Evolutionary conservation across 2,329 filamentous ascomycete species (phyloP), one percentile per base, ranked within the genome.

Genomic region (Diaporthe citri): DNA sequence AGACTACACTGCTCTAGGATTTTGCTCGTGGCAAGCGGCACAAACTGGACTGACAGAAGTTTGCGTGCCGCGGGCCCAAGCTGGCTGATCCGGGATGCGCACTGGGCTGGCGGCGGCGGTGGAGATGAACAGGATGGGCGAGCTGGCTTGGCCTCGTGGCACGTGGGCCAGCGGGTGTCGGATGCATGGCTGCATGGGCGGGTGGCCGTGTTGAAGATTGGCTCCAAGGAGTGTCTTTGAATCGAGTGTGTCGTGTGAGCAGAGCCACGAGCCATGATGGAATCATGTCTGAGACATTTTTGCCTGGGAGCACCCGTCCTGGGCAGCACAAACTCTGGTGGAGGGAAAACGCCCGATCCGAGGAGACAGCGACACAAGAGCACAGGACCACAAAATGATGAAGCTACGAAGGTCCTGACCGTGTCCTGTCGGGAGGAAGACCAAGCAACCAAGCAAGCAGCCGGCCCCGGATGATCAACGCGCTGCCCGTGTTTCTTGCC

Each of bases 281-380:
- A 31, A 39, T 36, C 57, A 60, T 41, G 71, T 72, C 71, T 72
- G 57, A 72, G 71, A 72, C 71, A 72, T 62, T 43, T 43, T 57
- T 48, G 31, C 17, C 66, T 71, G 34, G 52, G 52, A 55, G 64
- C 64, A 55, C 64, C 64, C 64, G 64, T 70, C 41, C 41, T 46
- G 28, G 51, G 34, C 22, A 59, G 39, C 20, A 41, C 72, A 70
- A 39, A 46, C 64, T 55, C 71, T 66, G 52, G 6, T 67, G 71
- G 57, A 46, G 52, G 55, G 48, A 69, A 69, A 55, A 69, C 31
- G 22, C 46, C 64, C 64, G 64, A 39, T 4, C 60, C 39, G 41
- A 31, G 17, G 20, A 46, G 15, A 8, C 7, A 34, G 34, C 10
- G 22, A 59, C 56, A 59, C 56, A 59, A n/a, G 34, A 46, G 25